Percentiles rank a stretch among this genome's conserved stretches.
Evolutionary conservation across 495 filamentous ascomycete species (phyloP).

Genomic region (Talaromyces proteolyticus): DNA sequence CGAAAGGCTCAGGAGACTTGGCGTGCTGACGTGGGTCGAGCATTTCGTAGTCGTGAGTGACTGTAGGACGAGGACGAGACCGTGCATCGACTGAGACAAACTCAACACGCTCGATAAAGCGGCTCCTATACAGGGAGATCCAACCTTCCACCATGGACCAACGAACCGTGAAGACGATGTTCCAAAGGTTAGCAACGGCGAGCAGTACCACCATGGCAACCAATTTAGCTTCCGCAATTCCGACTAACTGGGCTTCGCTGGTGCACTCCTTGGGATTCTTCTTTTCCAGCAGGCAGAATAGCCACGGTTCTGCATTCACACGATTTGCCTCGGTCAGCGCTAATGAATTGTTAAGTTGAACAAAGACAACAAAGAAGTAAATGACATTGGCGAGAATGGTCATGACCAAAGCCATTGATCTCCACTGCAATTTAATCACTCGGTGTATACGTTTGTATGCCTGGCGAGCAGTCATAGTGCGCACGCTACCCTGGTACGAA

Average conservation of each 20-base stretch:
- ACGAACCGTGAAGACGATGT: constrained; percentile 72
- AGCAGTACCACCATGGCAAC: constrained; percentile 77
- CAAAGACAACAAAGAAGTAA: constrained; percentile 86
- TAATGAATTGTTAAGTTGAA: constrained; percentile 71
- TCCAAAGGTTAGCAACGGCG: constrained; percentile 81
- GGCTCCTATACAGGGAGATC: constrained; percentile 55
- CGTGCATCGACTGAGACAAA: constrained; percentile 86
- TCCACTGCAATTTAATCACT: constrained; percentile 91
- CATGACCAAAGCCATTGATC: constrained; percentile 78
- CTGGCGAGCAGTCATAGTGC: constrained; percentile 78
- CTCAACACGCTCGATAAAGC: constrained; percentile 48
- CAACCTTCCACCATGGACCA: constrained; percentile 80
- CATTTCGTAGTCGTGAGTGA: constrained; percentile 78
- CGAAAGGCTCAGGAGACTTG: constrained; percentile 41
- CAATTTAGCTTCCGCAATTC: constrained; percentile 68
- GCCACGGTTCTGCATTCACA: constrained; percentile 55
- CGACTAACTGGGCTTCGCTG: constrained; percentile 36
- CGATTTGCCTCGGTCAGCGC: constrained; percentile 47
- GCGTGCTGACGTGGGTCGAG: constrained; percentile 33
- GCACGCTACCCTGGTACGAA: constrained; percentile 72
- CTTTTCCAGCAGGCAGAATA: constrained; percentile 55
- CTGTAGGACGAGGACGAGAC: constrained; percentile 52
- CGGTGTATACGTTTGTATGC: constrained; percentile 80
- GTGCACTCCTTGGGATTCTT: constrained; percentile 66
- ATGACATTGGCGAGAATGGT: constrained; percentile 86